Percentiles rank a stretch among this genome's conserved stretches.
Conservation (phyloP, 2,329 filamentous ascomycete genomes). For the Pseudogymnoascus sp. region DNA sequence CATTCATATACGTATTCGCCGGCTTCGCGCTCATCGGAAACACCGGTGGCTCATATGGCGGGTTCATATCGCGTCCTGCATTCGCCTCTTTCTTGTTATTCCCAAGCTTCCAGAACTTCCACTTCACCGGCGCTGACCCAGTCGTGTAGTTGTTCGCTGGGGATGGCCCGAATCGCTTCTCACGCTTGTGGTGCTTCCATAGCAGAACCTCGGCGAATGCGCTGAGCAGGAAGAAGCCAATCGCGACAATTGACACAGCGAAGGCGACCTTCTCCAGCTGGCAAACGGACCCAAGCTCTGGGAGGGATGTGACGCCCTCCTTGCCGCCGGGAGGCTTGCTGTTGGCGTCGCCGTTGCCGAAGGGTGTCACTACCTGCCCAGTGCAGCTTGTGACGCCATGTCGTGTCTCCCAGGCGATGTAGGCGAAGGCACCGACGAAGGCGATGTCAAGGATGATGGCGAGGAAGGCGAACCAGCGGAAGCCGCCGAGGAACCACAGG, state of each 20-base stretch:
- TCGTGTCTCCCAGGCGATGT: constrained; percentile 69
- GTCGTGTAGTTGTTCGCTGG: constrained; percentile 62
- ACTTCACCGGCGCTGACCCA: constrained; percentile 39
- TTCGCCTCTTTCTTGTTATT: neutral
- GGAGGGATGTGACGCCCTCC: constrained; percentile 33
- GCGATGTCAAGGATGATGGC: constrained; percentile 69
- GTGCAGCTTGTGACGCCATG: constrained; percentile 61
- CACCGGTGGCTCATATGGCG: neutral
- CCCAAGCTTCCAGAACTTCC: neutral
- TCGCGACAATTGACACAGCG: constrained; percentile 69
- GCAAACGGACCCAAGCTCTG: constrained; percentile 56
- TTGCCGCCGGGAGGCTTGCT: constrained; percentile 20
- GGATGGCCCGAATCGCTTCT: constrained; percentile 63
- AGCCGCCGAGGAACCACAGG: constrained; percentile 72
- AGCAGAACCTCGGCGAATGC: constrained; percentile 62
- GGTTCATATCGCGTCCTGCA: neutral
- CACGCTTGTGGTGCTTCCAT: constrained; percentile 63
- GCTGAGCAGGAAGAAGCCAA: constrained; percentile 69
- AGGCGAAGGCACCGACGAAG: constrained; percentile 73
- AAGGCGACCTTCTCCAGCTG: constrained; percentile 69
- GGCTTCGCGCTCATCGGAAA: neutral
- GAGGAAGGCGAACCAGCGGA: constrained; percentile 63
- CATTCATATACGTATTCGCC: neutral
- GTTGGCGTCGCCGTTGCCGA: constrained; percentile 55
- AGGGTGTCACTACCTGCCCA: constrained; percentile 56